Evolutionary conservation across 208 protist species (phyloP).

Genomic region (Phytomonas sp.): DNA sequence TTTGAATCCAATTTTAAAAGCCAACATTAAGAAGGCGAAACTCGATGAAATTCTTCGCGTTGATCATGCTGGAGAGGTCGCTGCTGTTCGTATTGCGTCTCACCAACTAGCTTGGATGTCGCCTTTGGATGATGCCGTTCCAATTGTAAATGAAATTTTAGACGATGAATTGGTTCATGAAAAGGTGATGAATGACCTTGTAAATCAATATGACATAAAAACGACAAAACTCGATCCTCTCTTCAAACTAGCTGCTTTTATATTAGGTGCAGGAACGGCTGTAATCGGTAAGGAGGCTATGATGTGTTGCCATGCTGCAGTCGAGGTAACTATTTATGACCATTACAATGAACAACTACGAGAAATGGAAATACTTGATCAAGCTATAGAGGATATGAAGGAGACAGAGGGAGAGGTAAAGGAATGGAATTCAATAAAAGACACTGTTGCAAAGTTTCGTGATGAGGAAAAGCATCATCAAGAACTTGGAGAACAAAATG

Average conservation of each 20-base stretch:
- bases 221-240: slow-evolving; percentile 58
- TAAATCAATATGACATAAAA: slow-evolving; percentile 46
- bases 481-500: slow-evolving; percentile 72
- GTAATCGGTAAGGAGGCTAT: slow-evolving; percentile 72
- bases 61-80: slow-evolving; percentile 77
- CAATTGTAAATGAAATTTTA: slow-evolving; percentile 72
- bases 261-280: slow-evolving; percentile 63
- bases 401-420: slow-evolving; percentile 29
- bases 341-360: slow-evolving; percentile 88
- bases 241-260: slow-evolving; percentile 65
- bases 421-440: slow-evolving; percentile 56
- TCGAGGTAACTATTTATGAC: slow-evolving; percentile 75
- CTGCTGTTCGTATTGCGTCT: slow-evolving; percentile 63
- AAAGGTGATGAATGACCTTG: slow-evolving; percentile 67
- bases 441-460: slow-evolving; percentile 67
- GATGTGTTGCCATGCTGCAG: slow-evolving; percentile 86
- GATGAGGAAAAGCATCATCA: slow-evolving; percentile 86
- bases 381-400: slow-evolving; percentile 5
- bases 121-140: slow-evolving; percentile 49
- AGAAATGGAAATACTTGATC: slow-evolving; percentile 58
- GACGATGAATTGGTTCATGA: slow-evolving; percentile 70
- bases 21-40: slow-evolving; percentile 48
- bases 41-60: slow-evolving; percentile 77
- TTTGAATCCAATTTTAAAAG: slow-evolving; percentile 30
- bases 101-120: slow-evolving; percentile 79